Base-by-base conservation (phyloP, 306 rosid genomes). In the Lathyrus sativus region DNA sequence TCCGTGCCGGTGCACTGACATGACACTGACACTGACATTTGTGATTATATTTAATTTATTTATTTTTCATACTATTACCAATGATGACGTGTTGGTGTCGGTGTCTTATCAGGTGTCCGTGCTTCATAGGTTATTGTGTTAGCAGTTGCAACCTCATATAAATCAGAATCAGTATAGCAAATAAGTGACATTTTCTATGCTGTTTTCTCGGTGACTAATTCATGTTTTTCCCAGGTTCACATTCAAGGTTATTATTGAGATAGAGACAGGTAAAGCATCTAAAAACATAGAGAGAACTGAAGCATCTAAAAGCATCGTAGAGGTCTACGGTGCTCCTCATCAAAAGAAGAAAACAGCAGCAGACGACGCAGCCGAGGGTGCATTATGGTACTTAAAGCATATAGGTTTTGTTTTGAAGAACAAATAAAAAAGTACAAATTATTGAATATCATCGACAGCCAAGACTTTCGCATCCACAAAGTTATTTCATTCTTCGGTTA, bases 311-410 rank as follows among this genome's bases (percentile, higher is more conserved):
- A 64, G 63, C 46, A 74, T 57, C 39, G 19, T 87, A 72, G 91
- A 85, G 83, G 82, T 86, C 78, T 83, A 76, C 60, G 78, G 96
- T 55, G 82, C 83, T 42, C 89, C 87, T 68, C 65, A 65, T 42
- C 37, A 11, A 5, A 83, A 64, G 45, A 87, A 87, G 89, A 86
- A 86, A 73, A 58, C 19, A 24, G 92, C 92, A 61, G 83, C 88
- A 68, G 85, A 86, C 44, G 74, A 85, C 0, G 87, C 90, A 9
- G 92, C 88, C 22, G 88, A 87, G 78, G 92, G 86, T 45, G 92
- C 85, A 1, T 62, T 89, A 62, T 87, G 88, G 87, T 85, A 75
- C 74, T 70, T 89, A 49, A 80, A 81, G 75, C 69, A 74, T 49
- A 1, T 9, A 60, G 80, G 78, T 49, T 82, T 24, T 77, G 45